phyloP scores from a whole-genome alignment of 371 early-diverging fungal species.

The Zychaea mexicana region DNA sequence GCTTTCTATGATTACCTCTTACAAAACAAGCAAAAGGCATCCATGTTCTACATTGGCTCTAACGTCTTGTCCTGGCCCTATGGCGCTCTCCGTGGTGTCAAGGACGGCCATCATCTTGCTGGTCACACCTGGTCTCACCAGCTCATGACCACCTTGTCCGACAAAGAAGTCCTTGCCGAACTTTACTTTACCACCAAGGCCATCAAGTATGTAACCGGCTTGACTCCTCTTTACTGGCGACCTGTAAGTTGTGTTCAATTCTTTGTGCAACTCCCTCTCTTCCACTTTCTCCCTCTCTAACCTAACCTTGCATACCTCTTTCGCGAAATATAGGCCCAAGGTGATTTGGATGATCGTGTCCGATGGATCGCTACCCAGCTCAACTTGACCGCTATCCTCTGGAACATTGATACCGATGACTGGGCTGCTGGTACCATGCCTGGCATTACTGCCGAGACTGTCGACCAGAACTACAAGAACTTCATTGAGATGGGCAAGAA shows the following conservation, averaged over 20 bases:
- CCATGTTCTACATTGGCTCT: conserved; percentile 53
- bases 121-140: conserved; percentile 65
- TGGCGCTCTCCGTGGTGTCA: conserved; percentile 53
- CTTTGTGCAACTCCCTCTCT: background rate
- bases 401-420: conserved; percentile 52
- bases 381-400: conserved; percentile 49
- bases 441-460: conserved; percentile 24
- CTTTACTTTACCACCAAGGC: conserved; percentile 53
- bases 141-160: conserved; percentile 52
- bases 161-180: conserved; percentile 61
- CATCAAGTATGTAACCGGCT: conserved; percentile 56
- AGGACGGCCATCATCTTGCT: conserved; percentile 55
- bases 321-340: conserved; percentile 32
- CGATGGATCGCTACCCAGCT: conserved; percentile 55
- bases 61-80: conserved; percentile 51
- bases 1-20: conserved; percentile 50
- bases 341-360: conserved; percentile 59
- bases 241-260: conserved; percentile 31
- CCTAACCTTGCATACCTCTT: too few relatives aligned
- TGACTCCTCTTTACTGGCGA: conserved; percentile 60
- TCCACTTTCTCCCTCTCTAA: too few relatives aligned
- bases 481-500: conserved; percentile 46
- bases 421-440: conserved; percentile 37
- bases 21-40: conserved; percentile 38
- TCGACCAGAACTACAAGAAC: conserved; percentile 31